A percentile compares a stretch with the other conserved stretches of the same genome.
Conservation (phyloP, 139 green algal genomes). For the Micractinium conductrix region DNA sequence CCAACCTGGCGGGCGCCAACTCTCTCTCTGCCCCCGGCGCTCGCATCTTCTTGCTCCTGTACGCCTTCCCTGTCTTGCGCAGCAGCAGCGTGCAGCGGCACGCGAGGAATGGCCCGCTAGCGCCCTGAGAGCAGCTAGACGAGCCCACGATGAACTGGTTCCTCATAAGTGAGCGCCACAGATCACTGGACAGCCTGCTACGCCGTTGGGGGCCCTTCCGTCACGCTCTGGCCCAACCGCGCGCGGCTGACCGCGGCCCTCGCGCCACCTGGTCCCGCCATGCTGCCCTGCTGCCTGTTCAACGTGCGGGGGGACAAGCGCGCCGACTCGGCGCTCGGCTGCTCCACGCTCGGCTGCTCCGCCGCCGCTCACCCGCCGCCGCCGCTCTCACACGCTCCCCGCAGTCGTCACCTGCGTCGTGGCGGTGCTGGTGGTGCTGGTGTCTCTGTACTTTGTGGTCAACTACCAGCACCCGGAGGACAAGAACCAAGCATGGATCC, state of each 20-base stretch:
- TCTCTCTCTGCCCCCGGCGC: no score
- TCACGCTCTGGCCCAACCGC: neutral
- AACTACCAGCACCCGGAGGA: conserved; percentile 95
- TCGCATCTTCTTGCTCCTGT: no score
- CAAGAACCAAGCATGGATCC: conserved; percentile 94
- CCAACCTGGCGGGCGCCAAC: no score
- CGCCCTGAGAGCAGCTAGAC: no score
- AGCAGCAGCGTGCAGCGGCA: neutral
- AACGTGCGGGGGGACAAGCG: neutral
- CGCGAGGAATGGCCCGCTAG: no score
- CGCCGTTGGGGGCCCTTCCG: no score
- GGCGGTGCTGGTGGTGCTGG: conserved; percentile 68
- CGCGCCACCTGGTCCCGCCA: no score
- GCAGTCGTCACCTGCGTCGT: conserved; percentile 60
- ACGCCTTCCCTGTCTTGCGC: no score
- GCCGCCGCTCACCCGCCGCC: neutral
- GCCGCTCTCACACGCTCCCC: neutral
- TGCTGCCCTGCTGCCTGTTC: neutral
- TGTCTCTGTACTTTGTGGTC: conserved; percentile 90
- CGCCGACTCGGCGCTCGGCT: neutral
- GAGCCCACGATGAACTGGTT: conserved; percentile 50
- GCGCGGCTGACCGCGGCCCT: neutral
- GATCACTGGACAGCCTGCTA: neutral
- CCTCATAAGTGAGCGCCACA: conserved; percentile 34
- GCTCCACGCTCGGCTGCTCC: neutral